A percentile compares a stretch with the other conserved stretches of the same genome.
phyloP scores from a whole-genome alignment of 495 filamentous ascomycete genomes.

The Xylaria palmicola region DNA sequence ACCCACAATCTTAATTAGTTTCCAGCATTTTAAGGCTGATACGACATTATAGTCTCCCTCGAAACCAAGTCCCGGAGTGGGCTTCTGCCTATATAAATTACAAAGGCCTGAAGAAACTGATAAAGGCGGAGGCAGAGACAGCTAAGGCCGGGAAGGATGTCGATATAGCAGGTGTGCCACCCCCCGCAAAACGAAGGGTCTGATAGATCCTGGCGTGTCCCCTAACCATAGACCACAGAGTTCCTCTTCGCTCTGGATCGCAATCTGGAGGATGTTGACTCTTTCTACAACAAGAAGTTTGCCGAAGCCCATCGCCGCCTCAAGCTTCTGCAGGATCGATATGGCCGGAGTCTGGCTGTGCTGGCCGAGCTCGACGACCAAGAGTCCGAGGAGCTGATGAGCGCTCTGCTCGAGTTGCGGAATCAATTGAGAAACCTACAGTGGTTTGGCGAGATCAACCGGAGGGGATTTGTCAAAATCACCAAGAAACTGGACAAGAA shows the following conservation, averaged over 20 bases:
- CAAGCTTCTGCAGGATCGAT: constrained; percentile 80
- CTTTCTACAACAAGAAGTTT: constrained; percentile 94
- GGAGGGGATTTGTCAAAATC: constrained; percentile 93
- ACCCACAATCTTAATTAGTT: not conserved
- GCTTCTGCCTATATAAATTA: constrained; percentile 91
- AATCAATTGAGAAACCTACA: constrained; percentile 85
- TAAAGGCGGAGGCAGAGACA: constrained; percentile 69
- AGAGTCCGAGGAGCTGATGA: constrained; percentile 85
- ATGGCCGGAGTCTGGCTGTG: constrained; percentile 58
- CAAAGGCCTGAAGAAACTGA: constrained; percentile 90
- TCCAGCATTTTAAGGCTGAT: constrained; percentile 4
- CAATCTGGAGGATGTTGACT: constrained; percentile 92
- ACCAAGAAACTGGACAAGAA: constrained; percentile 98
- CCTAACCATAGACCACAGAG: constrained; percentile 54
- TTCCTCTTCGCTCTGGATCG: constrained; percentile 95
- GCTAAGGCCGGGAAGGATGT: constrained; percentile 66
- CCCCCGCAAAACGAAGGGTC: constrained; percentile 23
- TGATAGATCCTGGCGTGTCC: constrained; percentile 25
- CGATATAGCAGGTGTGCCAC: constrained; percentile 67
- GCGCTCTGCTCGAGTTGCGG: constrained; percentile 81
- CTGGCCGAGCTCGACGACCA: constrained; percentile 59
- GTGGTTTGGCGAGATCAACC: constrained; percentile 97
- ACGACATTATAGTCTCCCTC: constrained; percentile 60
- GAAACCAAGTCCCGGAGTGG: constrained; percentile 98
- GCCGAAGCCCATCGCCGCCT: constrained; percentile 76